phyloP scores from a whole-genome alignment of 306 rosid genomes.

The Quercus ilex region DNA sequence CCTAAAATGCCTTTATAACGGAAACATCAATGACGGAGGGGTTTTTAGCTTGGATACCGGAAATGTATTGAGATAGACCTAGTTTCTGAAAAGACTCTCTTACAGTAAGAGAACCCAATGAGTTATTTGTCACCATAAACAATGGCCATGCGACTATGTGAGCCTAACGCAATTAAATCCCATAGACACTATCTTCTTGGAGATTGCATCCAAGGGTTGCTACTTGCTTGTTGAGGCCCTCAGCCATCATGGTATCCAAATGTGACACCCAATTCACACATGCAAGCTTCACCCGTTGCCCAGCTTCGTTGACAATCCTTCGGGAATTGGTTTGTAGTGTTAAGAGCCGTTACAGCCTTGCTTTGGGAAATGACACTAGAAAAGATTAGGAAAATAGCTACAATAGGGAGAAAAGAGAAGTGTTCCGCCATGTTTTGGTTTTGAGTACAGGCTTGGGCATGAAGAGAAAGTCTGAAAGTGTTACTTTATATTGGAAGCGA shows the following conservation, averaged over 20 bases:
- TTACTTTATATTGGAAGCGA: no score
- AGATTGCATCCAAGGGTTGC: slow-evolving; percentile 56
- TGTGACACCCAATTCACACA: slow-evolving; percentile 90
- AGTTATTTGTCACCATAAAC: slow-evolving; percentile 47
- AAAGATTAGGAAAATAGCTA: not conserved
- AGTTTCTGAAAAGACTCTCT: slow-evolving; percentile 62
- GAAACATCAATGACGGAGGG: slow-evolving; percentile 68
- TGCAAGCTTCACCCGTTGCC: slow-evolving; percentile 72
- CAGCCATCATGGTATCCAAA: slow-evolving; percentile 66
- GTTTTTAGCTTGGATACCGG: slow-evolving; percentile 62
- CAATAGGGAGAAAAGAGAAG: not conserved
- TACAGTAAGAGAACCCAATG: slow-evolving; percentile 66
- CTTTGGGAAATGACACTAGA: not conserved
- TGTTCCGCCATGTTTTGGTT: no score
- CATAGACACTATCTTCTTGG: slow-evolving; percentile 40
- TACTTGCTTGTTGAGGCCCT: slow-evolving; percentile 82
- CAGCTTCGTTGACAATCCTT: slow-evolving; percentile 67
- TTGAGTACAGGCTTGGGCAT: no score
- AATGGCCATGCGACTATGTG: slow-evolving; percentile 90
- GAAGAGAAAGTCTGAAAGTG: no score
- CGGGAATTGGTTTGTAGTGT: slow-evolving; percentile 62
- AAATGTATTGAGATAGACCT: slow-evolving; percentile 40
- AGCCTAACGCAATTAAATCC: slow-evolving; percentile 95
- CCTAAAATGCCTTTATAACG: slow-evolving; percentile 68
- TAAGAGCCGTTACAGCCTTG: slow-evolving; percentile 14